These are phyloP conservation scores for Penicillium sp. DNA, from an alignment of 2,329 filamentous ascomycete species.

Conservation along the genomic window DNA sequence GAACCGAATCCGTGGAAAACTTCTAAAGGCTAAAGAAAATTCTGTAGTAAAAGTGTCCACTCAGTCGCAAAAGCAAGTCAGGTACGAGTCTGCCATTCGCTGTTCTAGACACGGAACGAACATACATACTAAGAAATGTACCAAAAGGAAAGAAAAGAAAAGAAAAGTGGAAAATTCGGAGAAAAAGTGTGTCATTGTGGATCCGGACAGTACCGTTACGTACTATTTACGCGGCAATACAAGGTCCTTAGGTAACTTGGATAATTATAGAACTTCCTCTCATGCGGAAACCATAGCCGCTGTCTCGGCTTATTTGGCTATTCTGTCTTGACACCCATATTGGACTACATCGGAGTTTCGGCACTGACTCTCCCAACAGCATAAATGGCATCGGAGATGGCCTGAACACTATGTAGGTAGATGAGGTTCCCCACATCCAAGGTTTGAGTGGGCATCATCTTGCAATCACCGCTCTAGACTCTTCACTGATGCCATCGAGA, in stretches of 20 bases:
- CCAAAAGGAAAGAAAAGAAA: too few species aligned
- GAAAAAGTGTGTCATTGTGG: slow-evolving; percentile 29
- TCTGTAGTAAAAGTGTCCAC: slow-evolving; percentile 10
- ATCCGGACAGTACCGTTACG: slow-evolving; percentile 18
- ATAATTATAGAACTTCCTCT: neutral
- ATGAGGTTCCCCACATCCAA: slow-evolving; percentile 15
- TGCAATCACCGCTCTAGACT: slow-evolving; percentile 12
- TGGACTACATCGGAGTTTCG: slow-evolving; percentile 4
- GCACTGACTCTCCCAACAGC: slow-evolving; percentile 2
- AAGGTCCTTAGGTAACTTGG: neutral
- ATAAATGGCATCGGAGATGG: slow-evolving; percentile 8
- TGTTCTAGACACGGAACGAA: slow-evolving; percentile 26
- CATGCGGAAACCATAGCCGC: neutral
- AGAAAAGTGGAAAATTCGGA: neutral
- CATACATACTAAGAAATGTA: too few species aligned
- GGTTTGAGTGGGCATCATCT: slow-evolving; percentile 10
- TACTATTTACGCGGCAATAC: neutral
- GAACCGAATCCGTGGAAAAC: slow-evolving; percentile 23
- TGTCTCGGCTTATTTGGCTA: neutral
- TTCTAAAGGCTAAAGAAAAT: slow-evolving; percentile 8
- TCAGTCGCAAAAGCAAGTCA: slow-evolving; percentile 12
- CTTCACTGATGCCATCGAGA: neutral
- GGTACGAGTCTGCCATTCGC: slow-evolving; percentile 14
- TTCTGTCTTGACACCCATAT: neutral
- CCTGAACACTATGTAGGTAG: slow-evolving; percentile 8